Evolutionary conservation across 2,329 filamentous ascomycete species (phyloP), one percentile per base, ranked within the genome.

Genomic region (Pseudonectria foliicola): DNA sequence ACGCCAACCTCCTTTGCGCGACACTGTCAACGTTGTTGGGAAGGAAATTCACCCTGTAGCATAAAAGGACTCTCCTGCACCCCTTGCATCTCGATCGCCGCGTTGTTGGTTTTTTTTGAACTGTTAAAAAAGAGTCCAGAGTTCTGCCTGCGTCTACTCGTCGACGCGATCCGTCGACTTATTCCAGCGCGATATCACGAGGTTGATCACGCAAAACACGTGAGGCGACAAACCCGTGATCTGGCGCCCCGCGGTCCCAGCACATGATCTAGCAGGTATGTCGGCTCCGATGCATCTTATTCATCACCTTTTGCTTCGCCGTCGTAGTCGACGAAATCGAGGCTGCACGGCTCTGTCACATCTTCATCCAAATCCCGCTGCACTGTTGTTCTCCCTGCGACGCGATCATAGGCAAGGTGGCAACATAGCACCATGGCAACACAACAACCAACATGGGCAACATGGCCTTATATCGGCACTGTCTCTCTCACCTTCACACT

Each of bases 261-360:
- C 63, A 66, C 63, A 66, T 66, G 63, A 66, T 66, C 62, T 57
- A 51, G 52, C 46, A 62, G 63, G 63, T 66, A 64, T 62, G 62
- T 63, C 51, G 50, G 48, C 47, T 46, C 40, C 40, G 37, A 49
- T 44, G 38, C 45, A 43, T 34, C 27, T 28, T 27, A 39, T 26
- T 25, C 25, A 33, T 23, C 25, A 31, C 7, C 10, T 25, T 33
- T 49, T 51, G 43, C 44, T 43, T 46, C 18, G 18, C 18, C 18
- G 8, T 21, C 8, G 18, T 21, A 21, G 18, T 21, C 18, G 18
- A 21, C 18, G 18, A 21, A 5, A 8, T 8, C 18, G 18, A 21
- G 18, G 18, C 18, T 21, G 8, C 18, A 8, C 5, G 18, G 18
- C 8, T 21, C 18, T 21, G 18, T 8, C 18, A n/a, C n/a, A 21